Conservation (phyloP, 2,329 filamentous ascomycete species). For the Stemphylium vesicarium region DNA sequence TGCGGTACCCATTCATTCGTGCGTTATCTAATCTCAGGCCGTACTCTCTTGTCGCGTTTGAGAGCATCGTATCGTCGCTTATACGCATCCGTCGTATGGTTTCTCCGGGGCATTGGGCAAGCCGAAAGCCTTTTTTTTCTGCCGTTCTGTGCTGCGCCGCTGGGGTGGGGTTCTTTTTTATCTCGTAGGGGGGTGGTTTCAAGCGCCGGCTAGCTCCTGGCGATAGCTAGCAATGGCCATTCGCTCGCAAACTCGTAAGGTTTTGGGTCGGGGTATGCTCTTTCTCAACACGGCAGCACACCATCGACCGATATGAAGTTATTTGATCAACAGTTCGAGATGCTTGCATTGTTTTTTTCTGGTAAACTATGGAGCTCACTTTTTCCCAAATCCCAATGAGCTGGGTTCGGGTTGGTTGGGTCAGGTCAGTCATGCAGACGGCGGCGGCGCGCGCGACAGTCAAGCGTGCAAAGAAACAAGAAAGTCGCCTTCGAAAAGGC, state of each 20-base stretch:
- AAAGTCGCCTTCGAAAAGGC: constrained; percentile 12
- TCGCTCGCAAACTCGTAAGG: no score
- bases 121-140: not conserved
- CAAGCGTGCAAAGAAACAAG: constrained; percentile 3
- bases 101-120: not conserved
- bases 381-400: not conserved
- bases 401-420: not conserved
- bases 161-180: not conserved
- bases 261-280: no score
- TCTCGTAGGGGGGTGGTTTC: not conserved
- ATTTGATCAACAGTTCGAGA: no score
- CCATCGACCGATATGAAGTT: no score
- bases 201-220: not conserved
- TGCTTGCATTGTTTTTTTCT: no score
- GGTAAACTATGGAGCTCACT: not conserved
- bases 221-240: not conserved
- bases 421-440: no score
- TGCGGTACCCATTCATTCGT: constrained; percentile 13
- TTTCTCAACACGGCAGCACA: no score
- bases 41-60: not conserved
- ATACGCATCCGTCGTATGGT: not conserved
- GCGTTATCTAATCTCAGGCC: constrained; percentile 15
- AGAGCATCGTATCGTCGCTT: not conserved
- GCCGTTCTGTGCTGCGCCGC: constrained; percentile 1
- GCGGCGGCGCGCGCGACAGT: not conserved